Evolutionary conservation across 2,329 filamentous ascomycete species (phyloP).

Genomic region (Stachybotrys chartarum): DNA sequence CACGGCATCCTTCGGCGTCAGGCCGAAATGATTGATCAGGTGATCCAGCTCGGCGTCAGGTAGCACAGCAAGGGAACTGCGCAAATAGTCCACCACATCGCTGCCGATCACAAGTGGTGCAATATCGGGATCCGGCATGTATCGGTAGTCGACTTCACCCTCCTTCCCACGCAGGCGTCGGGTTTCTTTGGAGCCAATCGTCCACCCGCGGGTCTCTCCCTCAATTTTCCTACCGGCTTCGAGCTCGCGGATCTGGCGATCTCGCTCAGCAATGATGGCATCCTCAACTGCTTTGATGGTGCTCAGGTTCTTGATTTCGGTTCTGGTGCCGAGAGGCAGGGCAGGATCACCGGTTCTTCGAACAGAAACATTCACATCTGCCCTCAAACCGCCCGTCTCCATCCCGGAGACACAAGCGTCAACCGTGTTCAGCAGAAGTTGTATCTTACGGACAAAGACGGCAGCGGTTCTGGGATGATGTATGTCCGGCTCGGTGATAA

Average conservation of each 20-base stretch:
- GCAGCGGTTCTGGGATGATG: slow-evolving; percentile 83
- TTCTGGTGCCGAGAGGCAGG: slow-evolving; percentile 65
- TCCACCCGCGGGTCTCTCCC: slow-evolving; percentile 91
- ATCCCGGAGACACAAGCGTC: slow-evolving; percentile 86
- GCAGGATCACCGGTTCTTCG: slow-evolving; percentile 43
- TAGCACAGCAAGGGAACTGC: slow-evolving; percentile 55
- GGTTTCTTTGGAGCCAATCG: slow-evolving; percentile 76
- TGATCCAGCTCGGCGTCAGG: slow-evolving; percentile 64
- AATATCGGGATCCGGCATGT: slow-evolving; percentile 96
- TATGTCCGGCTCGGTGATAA: slow-evolving; percentile 86
- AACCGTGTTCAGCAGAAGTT: slow-evolving; percentile 69
- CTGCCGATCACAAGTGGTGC: slow-evolving; percentile 67
- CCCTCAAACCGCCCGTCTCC: slow-evolving; percentile 84
- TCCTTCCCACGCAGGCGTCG: slow-evolving; percentile 82
- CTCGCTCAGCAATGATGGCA: slow-evolving; percentile 83
- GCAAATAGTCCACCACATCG: slow-evolving; percentile 61
- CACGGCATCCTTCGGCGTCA: slow-evolving; percentile 76
- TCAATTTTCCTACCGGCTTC: slow-evolving; percentile 67
- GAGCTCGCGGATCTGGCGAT: slow-evolving; percentile 77
- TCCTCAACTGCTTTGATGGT: slow-evolving; percentile 95
- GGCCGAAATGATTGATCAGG: slow-evolving; percentile 54
- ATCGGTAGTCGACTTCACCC: slow-evolving; percentile 94
- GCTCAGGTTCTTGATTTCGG: slow-evolving; percentile 95
- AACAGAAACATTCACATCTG: slow-evolving; percentile 94
- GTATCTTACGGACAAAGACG: slow-evolving; percentile 82